Evolutionary conservation across 1,139 yeast species (phyloP), one percentile per base, ranked within the genome.

Genomic region (Pichia sp.): DNA sequence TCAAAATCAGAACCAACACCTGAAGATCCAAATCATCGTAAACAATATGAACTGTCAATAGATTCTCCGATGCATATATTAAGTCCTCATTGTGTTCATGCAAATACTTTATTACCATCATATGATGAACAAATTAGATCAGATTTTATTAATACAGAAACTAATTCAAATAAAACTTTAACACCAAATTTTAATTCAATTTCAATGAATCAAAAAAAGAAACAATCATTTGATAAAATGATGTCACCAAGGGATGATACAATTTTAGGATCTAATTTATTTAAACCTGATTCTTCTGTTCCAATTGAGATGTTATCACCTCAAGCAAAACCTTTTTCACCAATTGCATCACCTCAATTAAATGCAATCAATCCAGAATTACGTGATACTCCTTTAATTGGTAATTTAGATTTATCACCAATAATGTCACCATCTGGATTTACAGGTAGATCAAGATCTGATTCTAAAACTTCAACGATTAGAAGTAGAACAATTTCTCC

Each of bases 21-120:
- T 0, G 76, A 70, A 16, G 72, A 74, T 40, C 69, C 74, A 1
- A 68, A 67, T 35, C 81, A 74, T 63, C 63, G 93, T 29, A 89
- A 88, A 59, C 96, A 87, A 59, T 91, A 83, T 57, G 97, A 91
- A 63, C 82, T 91, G 35, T 80, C 86, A 48, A 86, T 89, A 48
- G 97, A 91, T 60, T 83, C 95, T 9, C 96, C 96, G 7, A 78
- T 88, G 48, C 94, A 85, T 53, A 67, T 87, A 6, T 66, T 86
- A 38, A 78, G 84, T 22, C 61, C 66, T 8, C 60, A 66, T 27
- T 83, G 88, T 40, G 82, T 86, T 2, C 89, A 81, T 58, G 83
- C 83, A 13, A 81, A 82, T 52, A 81, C 89, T 0, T 60, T 81
- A 31, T 63, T 82, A 40, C 86, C 81, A 1, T 76, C 78, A 1